Base-by-base conservation (phyloP, 2,329 filamentous ascomycete species). In the Ophiostoma australiae region DNA sequence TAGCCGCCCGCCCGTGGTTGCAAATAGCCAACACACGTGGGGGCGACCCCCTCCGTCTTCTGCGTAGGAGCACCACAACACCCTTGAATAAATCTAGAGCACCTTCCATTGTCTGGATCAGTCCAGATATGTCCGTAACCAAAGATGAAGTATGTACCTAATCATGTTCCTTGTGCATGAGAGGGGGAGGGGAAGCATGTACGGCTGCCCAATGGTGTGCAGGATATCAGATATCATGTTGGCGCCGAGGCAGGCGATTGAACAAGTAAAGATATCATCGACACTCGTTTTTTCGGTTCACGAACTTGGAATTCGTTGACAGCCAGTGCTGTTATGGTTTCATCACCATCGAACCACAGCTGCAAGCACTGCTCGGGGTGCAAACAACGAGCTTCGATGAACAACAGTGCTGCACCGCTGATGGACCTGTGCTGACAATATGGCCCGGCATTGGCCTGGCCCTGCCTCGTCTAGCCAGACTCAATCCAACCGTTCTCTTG, bases 21-120 rank as follows among this genome's bases (percentile, higher is more conserved):
- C 52, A 58, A 27, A 58, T 58, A 27, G 52, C 8, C 52, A 58
- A n/a, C 52, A 58, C 52, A 58, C 52, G 52, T 58, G 52, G 52
- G 52, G 52, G 52, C 52, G n/a, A 58, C 23, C 0, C 52, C n/a
- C n/a, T 27, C n/a, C 8, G 10, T 58, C n/a, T 6, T 27, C n/a
- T n/a, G 10, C 27, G 10, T 58, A 58, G 7, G n/a, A 23, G 20
- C 7, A n/a, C 7, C 17, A 48, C 44, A 20, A 17, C 17, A 20
- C 44, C 4, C 44, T 48, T 48, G 44, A n/a, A 20, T 20, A 17
- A 48, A n/a, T 39, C 15, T 17, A 27, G 8, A 11, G 7, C 15
- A 1, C 13, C 10, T 23, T 27, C 52, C 52, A 31, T 17, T 27
- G 52, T 58, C 23, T 27, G n/a, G 13, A 58, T 58, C 52, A 1